A percentile compares a stretch with the other conserved stretches of the same genome.
Conservation (phyloP, 495 filamentous ascomycete genomes). For the Trichoderma erinaceum region DNA sequence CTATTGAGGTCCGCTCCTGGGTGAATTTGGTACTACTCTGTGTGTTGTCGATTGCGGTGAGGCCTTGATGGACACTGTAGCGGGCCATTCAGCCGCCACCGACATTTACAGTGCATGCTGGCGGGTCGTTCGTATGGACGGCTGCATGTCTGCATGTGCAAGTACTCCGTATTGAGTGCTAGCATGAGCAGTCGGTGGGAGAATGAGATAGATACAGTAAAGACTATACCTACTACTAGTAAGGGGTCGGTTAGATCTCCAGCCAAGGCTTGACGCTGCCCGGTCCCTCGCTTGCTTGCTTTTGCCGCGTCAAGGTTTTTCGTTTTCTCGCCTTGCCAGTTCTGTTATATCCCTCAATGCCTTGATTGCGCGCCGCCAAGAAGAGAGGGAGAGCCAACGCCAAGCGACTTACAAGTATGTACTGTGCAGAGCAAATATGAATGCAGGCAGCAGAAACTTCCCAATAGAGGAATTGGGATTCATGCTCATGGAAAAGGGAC, state of each 20-base stretch:
- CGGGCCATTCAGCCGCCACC: constrained; percentile 7
- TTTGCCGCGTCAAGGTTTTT: too few relatives aligned
- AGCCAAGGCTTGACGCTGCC: too few relatives aligned
- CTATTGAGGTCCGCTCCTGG: background rate
- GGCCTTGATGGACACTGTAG: background rate
- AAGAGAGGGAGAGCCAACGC: background rate
- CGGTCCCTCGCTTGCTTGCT: too few relatives aligned
- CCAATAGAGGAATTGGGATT: too few relatives aligned
- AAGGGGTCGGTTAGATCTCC: too few relatives aligned
- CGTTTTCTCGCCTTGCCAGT: too few relatives aligned
- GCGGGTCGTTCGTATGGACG: background rate
- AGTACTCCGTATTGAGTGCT: background rate
- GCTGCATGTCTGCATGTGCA: background rate
- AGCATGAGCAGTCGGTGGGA: too few relatives aligned
- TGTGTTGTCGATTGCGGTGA: background rate
- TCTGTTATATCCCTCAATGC: too few relatives aligned
- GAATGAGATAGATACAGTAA: background rate
- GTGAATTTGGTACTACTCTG: background rate
- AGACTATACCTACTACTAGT: too few relatives aligned
- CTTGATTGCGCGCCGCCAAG: background rate
- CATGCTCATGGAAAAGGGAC: too few relatives aligned
- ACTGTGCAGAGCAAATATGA: background rate
- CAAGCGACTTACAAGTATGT: background rate
- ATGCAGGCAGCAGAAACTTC: too few relatives aligned
- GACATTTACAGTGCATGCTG: background rate